phyloP scores from a whole-genome alignment of 1,284 basidiomycete genomes.

The Ganoderma boninense region DNA sequence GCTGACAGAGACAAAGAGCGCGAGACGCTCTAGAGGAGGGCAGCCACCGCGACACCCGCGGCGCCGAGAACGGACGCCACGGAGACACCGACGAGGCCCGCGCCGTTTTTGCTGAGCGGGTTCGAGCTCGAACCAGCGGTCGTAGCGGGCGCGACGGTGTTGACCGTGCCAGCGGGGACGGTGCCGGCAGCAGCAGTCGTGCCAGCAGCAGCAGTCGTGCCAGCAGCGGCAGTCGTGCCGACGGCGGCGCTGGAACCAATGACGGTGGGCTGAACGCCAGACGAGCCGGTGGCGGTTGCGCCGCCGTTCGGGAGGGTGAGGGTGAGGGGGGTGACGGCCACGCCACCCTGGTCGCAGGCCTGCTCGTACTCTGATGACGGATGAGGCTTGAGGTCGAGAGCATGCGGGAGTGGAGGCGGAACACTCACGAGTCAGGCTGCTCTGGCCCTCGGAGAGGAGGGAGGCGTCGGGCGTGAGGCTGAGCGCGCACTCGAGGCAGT shows the following conservation, averaged over 20 bases:
- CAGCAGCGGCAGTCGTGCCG: too few relatives aligned
- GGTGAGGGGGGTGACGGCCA: constrained; percentile 13
- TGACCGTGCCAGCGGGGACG: not conserved
- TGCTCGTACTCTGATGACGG: constrained; percentile 16
- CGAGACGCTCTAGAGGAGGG: not conserved
- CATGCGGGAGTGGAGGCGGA: not conserved
- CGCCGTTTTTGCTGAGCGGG: constrained; percentile 11
- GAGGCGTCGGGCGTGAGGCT: constrained; percentile 15
- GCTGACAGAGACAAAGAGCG: not conserved
- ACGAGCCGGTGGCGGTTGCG: not conserved
- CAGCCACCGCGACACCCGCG: constrained; percentile 9
- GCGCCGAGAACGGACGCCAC: constrained; percentile 16
- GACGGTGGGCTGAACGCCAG: not conserved
- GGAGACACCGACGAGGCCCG: constrained; percentile 10
- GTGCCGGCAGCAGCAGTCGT: not conserved
- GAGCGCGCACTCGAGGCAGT: constrained; percentile 31
- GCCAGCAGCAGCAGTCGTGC: too few relatives aligned
- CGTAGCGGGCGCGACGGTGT: not conserved
- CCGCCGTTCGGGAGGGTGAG: constrained; percentile 14
- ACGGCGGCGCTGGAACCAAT: constrained; percentile 4
- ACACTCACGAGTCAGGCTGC: constrained; percentile 18
- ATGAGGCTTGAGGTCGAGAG: not conserved
- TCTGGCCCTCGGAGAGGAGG: constrained; percentile 18
- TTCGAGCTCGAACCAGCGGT: not conserved
- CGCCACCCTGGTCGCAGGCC: constrained; percentile 14